phyloP scores from a whole-genome alignment of 139 green algal genomes.

The Eudorina sp. region DNA sequence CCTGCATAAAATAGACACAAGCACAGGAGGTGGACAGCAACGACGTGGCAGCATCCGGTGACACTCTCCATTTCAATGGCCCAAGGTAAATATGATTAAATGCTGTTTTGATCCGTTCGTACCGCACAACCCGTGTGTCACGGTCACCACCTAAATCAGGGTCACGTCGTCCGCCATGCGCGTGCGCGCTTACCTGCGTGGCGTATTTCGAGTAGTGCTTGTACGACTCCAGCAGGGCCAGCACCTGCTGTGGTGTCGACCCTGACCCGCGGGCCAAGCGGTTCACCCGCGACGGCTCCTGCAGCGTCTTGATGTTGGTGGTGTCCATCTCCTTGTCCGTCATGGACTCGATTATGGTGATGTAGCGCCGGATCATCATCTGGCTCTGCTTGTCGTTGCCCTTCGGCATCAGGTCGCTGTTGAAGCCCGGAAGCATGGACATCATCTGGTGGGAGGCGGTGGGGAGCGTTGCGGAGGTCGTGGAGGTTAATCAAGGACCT shows the following conservation, averaged over 20 bases:
- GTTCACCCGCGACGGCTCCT: constrained; percentile 64
- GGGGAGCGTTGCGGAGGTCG: not conserved
- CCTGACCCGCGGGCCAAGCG: constrained; percentile 74
- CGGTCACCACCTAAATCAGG: too few relatives aligned
- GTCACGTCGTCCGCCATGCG: too few relatives aligned
- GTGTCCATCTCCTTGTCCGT: constrained; percentile 86
- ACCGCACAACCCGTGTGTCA: too few relatives aligned
- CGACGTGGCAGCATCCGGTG: too few relatives aligned
- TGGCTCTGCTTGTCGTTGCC: constrained; percentile 91
- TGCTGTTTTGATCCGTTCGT: too few relatives aligned
- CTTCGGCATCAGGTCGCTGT: constrained; percentile 83
- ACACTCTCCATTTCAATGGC: too few relatives aligned
- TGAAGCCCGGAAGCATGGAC: constrained; percentile 97
- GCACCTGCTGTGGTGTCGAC: constrained; percentile 61
- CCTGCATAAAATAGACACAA: constrained; percentile 29
- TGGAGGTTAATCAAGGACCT: not conserved
- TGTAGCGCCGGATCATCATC: constrained; percentile 91
- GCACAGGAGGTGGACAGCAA: too few relatives aligned
- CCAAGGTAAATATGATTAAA: too few relatives aligned
- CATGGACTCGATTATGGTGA: constrained; percentile 99
- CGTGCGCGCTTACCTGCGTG: constrained; percentile 43
- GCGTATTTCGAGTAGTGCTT: constrained; percentile 92
- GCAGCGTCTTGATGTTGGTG: constrained; percentile 77
- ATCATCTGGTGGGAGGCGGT: constrained; percentile 82
- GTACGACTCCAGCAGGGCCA: constrained; percentile 92